Base-by-base conservation (phyloP, 805 yeast species). In the Limtongia smithiae region DNA sequence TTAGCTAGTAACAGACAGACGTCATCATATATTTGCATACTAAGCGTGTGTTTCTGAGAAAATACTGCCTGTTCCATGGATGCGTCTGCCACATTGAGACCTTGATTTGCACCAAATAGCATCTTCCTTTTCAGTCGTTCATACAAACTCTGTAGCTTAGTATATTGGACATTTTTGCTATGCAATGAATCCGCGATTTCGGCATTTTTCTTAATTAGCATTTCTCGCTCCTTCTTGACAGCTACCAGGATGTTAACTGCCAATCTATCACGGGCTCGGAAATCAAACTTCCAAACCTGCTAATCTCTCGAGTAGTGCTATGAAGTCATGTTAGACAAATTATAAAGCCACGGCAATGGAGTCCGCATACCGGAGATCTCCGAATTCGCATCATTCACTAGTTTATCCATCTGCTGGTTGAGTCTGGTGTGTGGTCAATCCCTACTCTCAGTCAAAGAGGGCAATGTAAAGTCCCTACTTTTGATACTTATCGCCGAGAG, bases 141-240 rank as follows among this genome's bases (percentile, higher is more conserved):
- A 20, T 50, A 50, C n/a, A 44, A 42, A 6, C 30, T 38, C 27
- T 50, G 54, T 2, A 50, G 46, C 39, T 50, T 50, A 20, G 44
- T 22, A 25, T 37, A 50, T 18, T 50, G 50, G 24, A 50, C 24
- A 9, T 41, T 25, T 11, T 41, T 45, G 35, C 45, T 49, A 3
- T 45, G 46, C 27, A 45, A 12, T 9, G 34, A 33, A 11, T 45
- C 49, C 11, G 36, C 25, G 8, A 50, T 27, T 30, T 50, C 50
- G 2, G 24, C 28, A 21, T 37, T 50, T 21, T 33, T 31, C 35
- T 45, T 46, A 9, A 33, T 21, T n/a, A 45, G 28, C 14, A n/a
- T 27, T 12, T 41, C 50, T 8, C 33, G 39, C 28, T 50, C 50
- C 25, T 31, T 24, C 22, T 32, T 45, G 24, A 31, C 27, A 4